These are phyloP conservation scores for Scleroderma citrinum DNA, from an alignment of 768 basidiomycete species.

Conservation along the genomic window DNA sequence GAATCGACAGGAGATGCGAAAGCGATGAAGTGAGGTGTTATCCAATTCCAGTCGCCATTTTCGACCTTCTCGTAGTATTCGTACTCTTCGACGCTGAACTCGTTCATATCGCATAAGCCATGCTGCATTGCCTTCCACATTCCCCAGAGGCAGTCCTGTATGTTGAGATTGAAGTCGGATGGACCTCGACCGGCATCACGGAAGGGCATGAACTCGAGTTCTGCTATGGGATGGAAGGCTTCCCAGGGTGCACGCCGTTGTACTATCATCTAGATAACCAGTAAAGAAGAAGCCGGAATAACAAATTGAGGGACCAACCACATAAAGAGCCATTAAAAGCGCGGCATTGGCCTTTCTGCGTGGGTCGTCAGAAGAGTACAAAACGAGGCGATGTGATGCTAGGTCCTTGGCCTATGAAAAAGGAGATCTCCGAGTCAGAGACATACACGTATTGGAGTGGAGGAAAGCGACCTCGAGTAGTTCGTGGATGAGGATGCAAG, in stretches of 20 bases:
- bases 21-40: constrained; percentile 87
- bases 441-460: constrained; percentile 18
- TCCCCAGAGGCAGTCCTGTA: constrained; percentile 89
- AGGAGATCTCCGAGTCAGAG: constrained; percentile 17
- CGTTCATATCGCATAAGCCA: constrained; percentile 88
- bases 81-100: constrained; percentile 90
- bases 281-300: constrained; percentile 13
- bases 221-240: constrained; percentile 90
- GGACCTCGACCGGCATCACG: constrained; percentile 91
- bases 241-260: constrained; percentile 87
- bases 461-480: constrained; percentile 60
- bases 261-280: constrained; percentile 74
- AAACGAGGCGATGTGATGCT: constrained; percentile 65
- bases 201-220: constrained; percentile 91
- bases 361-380: constrained; percentile 86
- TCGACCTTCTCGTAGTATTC: constrained; percentile 94
- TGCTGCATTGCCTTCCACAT: constrained; percentile 90
- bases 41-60: constrained; percentile 95
- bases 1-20: constrained; percentile 90
- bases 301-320: constrained; percentile 47
- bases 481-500: constrained; percentile 87
- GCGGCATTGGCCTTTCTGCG: constrained; percentile 91
- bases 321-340: constrained; percentile 87
- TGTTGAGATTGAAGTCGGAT: constrained; percentile 88
- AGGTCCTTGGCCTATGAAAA: constrained; percentile 64